Base-by-base conservation (phyloP, 169 alveolate genomes). In the Plasmodium malariae region DNA sequence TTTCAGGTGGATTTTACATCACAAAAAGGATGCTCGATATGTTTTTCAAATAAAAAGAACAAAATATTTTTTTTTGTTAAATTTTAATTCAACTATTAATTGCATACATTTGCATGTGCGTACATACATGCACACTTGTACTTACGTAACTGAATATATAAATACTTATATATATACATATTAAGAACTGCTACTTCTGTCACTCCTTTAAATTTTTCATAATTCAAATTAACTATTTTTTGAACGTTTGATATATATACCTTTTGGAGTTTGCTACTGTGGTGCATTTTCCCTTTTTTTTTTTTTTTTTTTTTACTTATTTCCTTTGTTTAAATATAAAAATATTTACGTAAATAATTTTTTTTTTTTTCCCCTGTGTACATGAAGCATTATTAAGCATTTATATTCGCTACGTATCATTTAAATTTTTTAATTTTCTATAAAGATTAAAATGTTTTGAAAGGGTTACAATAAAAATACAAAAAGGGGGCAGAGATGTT, bases 11-110 rank as follows among this genome's bases (percentile, higher is more conserved):
- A 67, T 97, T 97, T 91, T 89, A 91, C 62, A 97, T 97, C 65
- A 96, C 99, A 26, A 89, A 96, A 72, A 95, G 99, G 89, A 97
- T 97, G 99, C 96, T 97, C 70, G 94, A 93, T 78, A 97, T 97
- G 99, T 97, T 97, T 92, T 36, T 43, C n/a, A 71, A 55, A 55
- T 86, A 69, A 28, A 57, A 80, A 92, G 76, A 78, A 30, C 21
- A 37, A 40, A 19, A 54, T 17, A 11, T 34, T 21, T 21, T 28
- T 11, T 72, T 72, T 37, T 72, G 28, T 72, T 40, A 72, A 72
- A 37, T 59, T 60, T 37, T 72, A 51, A 54, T 51, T 72, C 37
- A 60, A 37, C 21, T 34, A 32, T 59, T 49, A 11, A 36, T 26
- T 49, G 19, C 28, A 32, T 72, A 32, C 28, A 32, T 72, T 72